A percentile compares a stretch with the other conserved stretches of the same genome.
phyloP scores from a whole-genome alignment of 257 asterid genomes.

The Fraxinus anomala region DNA sequence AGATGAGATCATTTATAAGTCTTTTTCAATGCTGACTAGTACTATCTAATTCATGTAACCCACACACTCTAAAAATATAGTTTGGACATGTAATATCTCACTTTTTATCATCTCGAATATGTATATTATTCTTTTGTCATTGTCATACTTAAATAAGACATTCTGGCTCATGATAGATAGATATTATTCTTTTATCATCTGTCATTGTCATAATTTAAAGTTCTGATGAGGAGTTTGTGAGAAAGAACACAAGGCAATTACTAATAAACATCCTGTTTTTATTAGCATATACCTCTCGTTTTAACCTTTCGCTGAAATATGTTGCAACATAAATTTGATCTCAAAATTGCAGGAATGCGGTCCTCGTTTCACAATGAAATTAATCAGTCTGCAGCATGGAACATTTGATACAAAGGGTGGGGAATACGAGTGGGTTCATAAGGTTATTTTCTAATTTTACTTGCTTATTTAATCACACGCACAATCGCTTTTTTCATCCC shows the following conservation, averaged over 20 bases:
- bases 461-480: not conserved
- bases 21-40: not conserved
- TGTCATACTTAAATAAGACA: not conserved
- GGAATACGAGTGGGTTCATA: slow-evolving; percentile 97
- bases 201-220: too few relatives aligned
- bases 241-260: not conserved
- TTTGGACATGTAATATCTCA: not conserved
- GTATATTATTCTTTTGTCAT: not conserved
- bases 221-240: not conserved
- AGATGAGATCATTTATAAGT: not conserved
- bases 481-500: not conserved
- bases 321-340: slow-evolving; percentile 6
- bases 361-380: slow-evolving; percentile 86
- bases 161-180: not conserved
- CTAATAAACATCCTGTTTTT: not conserved
- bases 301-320: not conserved
- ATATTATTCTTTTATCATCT: too few relatives aligned
- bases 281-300: not conserved
- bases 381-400: slow-evolving; percentile 85
- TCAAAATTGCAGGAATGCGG: slow-evolving; percentile 78
- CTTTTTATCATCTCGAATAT: not conserved
- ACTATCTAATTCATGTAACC: not conserved
- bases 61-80: not conserved
- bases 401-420: slow-evolving; percentile 89
- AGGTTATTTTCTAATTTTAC: slow-evolving; percentile 45